phyloP scores from a whole-genome alignment of 495 filamentous ascomycete genomes.

The Penicillium lagena region DNA sequence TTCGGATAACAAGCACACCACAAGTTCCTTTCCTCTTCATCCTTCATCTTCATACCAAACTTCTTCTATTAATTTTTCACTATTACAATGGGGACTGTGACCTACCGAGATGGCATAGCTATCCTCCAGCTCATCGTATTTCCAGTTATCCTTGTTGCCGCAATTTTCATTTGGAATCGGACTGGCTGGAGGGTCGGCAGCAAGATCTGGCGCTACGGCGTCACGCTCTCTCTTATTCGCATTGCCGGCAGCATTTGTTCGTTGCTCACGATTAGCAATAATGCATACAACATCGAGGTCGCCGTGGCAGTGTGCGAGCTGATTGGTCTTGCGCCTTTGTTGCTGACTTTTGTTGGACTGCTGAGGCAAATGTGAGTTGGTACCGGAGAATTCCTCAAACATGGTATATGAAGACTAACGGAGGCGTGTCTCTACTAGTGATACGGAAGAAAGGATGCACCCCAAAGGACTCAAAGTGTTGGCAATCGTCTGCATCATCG shows the following conservation, averaged over 20 bases:
- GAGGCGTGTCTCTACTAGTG: slow-evolving; percentile 5
- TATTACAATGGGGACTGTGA: slow-evolving; percentile 13
- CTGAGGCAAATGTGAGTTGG: slow-evolving; percentile 22
- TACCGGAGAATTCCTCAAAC: background rate
- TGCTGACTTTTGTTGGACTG: slow-evolving; percentile 22
- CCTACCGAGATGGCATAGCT: slow-evolving; percentile 19
- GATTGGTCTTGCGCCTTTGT: slow-evolving; percentile 24
- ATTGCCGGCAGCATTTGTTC: slow-evolving; percentile 20
- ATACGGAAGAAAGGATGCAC: slow-evolving; percentile 9
- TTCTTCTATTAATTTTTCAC: background rate
- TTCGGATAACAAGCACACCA: background rate
- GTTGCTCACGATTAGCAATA: slow-evolving; percentile 14
- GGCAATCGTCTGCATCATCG: slow-evolving; percentile 14
- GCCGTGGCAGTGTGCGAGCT: slow-evolving; percentile 19
- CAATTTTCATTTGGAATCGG: slow-evolving; percentile 21
- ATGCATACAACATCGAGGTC: slow-evolving; percentile 9
- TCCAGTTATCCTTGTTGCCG: slow-evolving; percentile 13
- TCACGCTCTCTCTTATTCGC: slow-evolving; percentile 23
- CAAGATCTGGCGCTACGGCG: slow-evolving; percentile 21
- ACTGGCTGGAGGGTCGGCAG: slow-evolving; percentile 19
- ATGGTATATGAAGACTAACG: slow-evolving; percentile 4
- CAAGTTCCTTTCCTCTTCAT: background rate
- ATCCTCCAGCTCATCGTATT: slow-evolving; percentile 25
- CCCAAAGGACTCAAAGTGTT: slow-evolving; percentile 3
- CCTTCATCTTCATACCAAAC: background rate